Percentiles rank a stretch among this genome's conserved stretches.
Conservation (phyloP, 257 asterid genomes). For the Capsicum baccatum region DNA sequence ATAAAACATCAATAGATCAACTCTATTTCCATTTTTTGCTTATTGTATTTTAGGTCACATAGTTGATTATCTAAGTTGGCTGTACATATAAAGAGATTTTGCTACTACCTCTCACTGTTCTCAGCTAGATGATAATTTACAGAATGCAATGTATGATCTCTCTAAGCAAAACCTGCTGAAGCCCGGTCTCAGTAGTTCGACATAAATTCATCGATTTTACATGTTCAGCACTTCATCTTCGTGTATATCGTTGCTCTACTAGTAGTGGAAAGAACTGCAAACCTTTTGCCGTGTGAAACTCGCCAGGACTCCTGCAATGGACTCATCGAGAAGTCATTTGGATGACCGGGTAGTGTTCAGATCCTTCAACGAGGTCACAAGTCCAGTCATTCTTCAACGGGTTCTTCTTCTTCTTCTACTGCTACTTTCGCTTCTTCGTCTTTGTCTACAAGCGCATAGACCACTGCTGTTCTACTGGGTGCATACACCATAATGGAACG, state of each 20-base stretch:
- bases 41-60: conserved; percentile 2
- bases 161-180: conserved; percentile 27
- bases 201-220: conserved; percentile 27
- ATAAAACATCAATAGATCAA: neutral
- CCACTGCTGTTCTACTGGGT: conserved; percentile 90
- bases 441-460: conserved; percentile 64
- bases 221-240: neutral
- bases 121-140: conserved; percentile 23
- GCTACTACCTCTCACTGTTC: neutral
- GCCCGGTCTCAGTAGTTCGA: neutral
- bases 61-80: conserved; percentile 19
- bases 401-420: conserved; percentile 42
- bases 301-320: neutral
- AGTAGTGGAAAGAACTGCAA: conserved; percentile 2
- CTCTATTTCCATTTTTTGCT: neutral
- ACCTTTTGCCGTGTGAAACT: neutral
- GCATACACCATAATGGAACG: conserved; percentile 77
- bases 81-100: conserved; percentile 24
- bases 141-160: conserved; percentile 12
- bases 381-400: conserved; percentile 34
- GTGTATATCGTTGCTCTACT: neutral
- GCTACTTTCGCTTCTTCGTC: conserved; percentile 37
- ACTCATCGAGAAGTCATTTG: neutral
- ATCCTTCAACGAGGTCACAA: neutral
- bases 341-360: neutral